Base-by-base conservation (phyloP, 1,284 basidiomycete species). In the Austroboletus rostrupii region DNA sequence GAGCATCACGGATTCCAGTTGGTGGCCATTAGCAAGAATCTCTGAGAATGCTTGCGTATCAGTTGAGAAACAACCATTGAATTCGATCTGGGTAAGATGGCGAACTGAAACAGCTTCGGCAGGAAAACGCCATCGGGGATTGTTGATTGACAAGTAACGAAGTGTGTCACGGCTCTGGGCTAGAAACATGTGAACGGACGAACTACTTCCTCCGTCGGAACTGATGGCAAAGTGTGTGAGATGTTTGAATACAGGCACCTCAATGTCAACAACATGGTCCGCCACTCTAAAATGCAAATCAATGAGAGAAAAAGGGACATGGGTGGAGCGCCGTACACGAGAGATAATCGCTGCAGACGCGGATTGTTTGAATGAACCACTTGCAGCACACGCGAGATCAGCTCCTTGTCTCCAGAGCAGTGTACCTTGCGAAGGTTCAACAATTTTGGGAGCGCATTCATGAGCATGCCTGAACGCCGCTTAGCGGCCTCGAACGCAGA, bases 381-480 rank as follows among this genome's bases (percentile, higher is more conserved):
- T 10, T 73, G 70, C 28, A 85, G 64, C 36, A 85, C 70, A 3
- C 75, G 70, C 8, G 70, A 60, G 49, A 85, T 75, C 37, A 79
- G 72, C 21, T 82, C 78, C 38, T 71, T 75, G 3, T 74, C 71
- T 29, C 83, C 81, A n/a, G 76, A 74, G 33, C 83, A 79, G 59
- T 82, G 78, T 5, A 84, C 74, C 50, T 79, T 79, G 36, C 74
- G 73, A 31, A 87, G 68, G 56, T 79, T 82, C 44, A 66, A 64
- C 28, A 87, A 62, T 58, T 80, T 83, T 16, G 83, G 81, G 14
- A 87, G 68, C 1, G 82, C 81, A 43, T 86, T 87, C 20, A 79
- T 74, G 38, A 87, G 67, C 78, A 87, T 85, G 28, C 80, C 83
- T 85, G 14, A 17, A 47, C 17, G 35, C 28, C 43, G 11, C 23